Evolutionary conservation across 1,284 basidiomycete species (phyloP).

Genomic region (Sphagnurus paluster): DNA sequence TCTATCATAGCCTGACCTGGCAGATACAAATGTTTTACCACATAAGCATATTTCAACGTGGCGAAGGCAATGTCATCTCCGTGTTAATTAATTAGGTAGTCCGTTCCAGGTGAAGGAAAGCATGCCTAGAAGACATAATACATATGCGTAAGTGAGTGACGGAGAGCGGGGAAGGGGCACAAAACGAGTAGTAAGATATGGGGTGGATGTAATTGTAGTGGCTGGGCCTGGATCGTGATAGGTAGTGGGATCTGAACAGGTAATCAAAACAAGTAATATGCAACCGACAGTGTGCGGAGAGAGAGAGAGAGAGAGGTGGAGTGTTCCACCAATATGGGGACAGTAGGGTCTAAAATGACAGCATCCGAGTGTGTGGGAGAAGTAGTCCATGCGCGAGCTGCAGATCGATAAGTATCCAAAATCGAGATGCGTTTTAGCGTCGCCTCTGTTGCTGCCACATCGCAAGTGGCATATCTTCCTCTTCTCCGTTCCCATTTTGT

Average conservation of each 20-base stretch:
- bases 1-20: too few relatives aligned
- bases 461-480: constrained; percentile 76
- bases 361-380: constrained; percentile 9
- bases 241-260: constrained; percentile 6
- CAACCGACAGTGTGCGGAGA: constrained; percentile 11
- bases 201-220: constrained; percentile 10
- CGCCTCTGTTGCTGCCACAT: constrained; percentile 73
- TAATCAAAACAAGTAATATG: constrained; percentile 10
- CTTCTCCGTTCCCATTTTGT: constrained; percentile 45
- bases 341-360: constrained; percentile 15
- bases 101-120: constrained; percentile 15
- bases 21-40: too few relatives aligned
- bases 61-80: constrained; percentile 3
- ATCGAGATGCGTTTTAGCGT: constrained; percentile 33
- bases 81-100: constrained; percentile 17
- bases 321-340: constrained; percentile 19
- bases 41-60: background rate
- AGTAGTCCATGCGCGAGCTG: too few relatives aligned
- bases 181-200: constrained; percentile 14
- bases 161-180: background rate
- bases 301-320: constrained; percentile 8
- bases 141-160: constrained; percentile 8
- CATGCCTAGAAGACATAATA: constrained; percentile 15
- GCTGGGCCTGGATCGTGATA: background rate
- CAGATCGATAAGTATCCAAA: background rate